A percentile compares a stretch with the other conserved stretches of the same genome.
These are phyloP conservation scores for Austroboletus eburneus DNA, from an alignment of 768 basidiomycete species.

Conservation along the genomic window DNA sequence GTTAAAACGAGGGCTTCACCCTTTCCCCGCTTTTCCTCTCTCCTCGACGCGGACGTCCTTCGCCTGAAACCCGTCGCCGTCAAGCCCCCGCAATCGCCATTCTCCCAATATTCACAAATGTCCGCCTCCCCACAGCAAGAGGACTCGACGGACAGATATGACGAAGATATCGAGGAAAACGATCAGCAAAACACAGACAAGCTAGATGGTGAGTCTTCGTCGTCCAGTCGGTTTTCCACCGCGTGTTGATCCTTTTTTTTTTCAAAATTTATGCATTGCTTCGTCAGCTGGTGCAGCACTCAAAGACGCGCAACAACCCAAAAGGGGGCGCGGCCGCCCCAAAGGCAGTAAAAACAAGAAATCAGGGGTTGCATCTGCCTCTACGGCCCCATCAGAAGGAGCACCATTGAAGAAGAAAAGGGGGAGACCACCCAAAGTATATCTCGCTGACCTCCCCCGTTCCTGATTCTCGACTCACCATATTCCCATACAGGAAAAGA, in stretches of 20 bases:
- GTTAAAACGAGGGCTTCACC: constrained; percentile 70
- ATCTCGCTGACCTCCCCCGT: constrained; percentile 5
- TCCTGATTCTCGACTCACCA: constrained; percentile 23
- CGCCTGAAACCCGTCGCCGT: constrained; percentile 15
- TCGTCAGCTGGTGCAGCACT: constrained; percentile 39
- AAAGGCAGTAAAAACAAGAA: constrained; percentile 83
- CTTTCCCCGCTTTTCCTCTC: constrained; percentile 60
- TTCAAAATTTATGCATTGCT: constrained; percentile 18
- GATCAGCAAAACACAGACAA: constrained; percentile 38
- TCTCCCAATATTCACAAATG: constrained; percentile 39
- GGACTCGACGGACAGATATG: constrained; percentile 49
- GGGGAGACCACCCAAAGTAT: constrained; percentile 51
- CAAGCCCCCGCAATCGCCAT: constrained; percentile 25
- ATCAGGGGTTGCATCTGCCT: constrained; percentile 32
- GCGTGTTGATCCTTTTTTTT: constrained; percentile 12
- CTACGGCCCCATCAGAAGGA: constrained; percentile 27
- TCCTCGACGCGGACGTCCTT: constrained; percentile 35
- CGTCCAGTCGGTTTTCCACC: constrained; percentile 11
- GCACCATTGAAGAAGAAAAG: constrained; percentile 40
- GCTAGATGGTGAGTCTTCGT: constrained; percentile 26
- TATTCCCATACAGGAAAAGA: constrained; percentile 28
- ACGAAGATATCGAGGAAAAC: constrained; percentile 56
- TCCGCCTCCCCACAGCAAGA: constrained; percentile 59
- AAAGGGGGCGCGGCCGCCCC: constrained; percentile 85
- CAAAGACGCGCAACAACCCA: constrained; percentile 38